Percentiles rank a stretch among this genome's conserved stretches.
Conservation (phyloP, 208 protist genomes). For the Leishmania martiniquensis region DNA sequence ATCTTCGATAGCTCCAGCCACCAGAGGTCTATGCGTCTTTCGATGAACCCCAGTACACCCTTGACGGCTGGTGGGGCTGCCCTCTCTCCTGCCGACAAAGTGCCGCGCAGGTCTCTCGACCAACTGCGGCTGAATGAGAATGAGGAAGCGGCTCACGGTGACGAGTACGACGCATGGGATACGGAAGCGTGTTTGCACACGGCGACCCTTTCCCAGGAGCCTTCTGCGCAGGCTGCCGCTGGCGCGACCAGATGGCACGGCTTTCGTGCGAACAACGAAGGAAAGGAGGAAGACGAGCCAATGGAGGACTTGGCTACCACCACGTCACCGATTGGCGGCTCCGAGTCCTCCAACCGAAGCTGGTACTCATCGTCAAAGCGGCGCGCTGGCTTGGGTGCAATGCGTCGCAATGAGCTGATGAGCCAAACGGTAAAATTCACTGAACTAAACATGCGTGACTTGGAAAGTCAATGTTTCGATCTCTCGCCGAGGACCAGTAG, state of each 20-base stretch:
- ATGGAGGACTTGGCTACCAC: neutral
- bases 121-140: neutral
- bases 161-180: neutral
- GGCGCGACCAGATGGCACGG: neutral
- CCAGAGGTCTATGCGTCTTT: neutral
- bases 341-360: neutral
- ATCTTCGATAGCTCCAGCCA: neutral
- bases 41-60: neutral
- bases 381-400: conserved; percentile 13
- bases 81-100: neutral
- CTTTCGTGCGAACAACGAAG: neutral
- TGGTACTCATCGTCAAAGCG: conserved; percentile 27
- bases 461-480: neutral
- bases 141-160: neutral
- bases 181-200: neutral
- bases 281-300: neutral
- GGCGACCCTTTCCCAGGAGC: neutral
- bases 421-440: neutral
- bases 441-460: neutral
- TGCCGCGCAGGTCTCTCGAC: neutral
- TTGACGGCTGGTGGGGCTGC: neutral
- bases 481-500: neutral
- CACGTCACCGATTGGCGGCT: neutral
- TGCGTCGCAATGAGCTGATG: conserved; percentile 14
- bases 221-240: neutral